These are phyloP conservation scores for Mycena sanguinolenta DNA, from an alignment of 768 basidiomycete species.

Conservation along the genomic window DNA sequence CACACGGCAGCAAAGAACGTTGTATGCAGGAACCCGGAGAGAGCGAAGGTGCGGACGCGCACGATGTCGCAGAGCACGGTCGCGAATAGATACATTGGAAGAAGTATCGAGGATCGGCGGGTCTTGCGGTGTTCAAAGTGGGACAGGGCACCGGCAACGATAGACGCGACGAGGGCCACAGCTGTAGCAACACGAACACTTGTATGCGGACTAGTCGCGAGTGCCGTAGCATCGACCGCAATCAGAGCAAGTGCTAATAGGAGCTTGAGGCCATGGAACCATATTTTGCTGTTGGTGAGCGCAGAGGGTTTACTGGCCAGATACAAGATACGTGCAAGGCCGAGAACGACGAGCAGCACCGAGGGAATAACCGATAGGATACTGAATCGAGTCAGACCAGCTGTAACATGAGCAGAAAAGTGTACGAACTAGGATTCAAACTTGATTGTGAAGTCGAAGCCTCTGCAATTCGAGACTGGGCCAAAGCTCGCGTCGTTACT, in stretches of 20 bases:
- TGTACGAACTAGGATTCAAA: conserved; percentile 20
- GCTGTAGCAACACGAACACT: conserved; percentile 18
- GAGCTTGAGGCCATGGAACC: conserved; percentile 13
- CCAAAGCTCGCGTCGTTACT: conserved; percentile 12
- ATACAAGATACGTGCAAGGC: neutral
- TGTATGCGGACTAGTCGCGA: conserved; percentile 9
- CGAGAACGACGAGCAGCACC: conserved; percentile 9
- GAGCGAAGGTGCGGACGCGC: conserved; percentile 15
- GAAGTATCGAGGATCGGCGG: conserved; percentile 8
- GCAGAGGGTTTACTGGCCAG: neutral
- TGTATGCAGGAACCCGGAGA: neutral
- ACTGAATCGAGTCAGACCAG: conserved; percentile 5
- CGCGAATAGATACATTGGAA: conserved; percentile 5
- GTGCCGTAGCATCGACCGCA: conserved; percentile 9
- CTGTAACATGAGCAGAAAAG: neutral
- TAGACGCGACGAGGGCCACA: conserved; percentile 1
- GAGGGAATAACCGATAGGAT: conserved; percentile 19
- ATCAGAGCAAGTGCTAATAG: conserved; percentile 10
- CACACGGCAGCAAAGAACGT: conserved; percentile 6
- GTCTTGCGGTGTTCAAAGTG: conserved; percentile 23
- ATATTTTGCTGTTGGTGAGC: neutral
- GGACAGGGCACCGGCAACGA: neutral
- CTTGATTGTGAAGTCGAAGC: conserved; percentile 9
- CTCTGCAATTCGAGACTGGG: conserved; percentile 17
- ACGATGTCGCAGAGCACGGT: conserved; percentile 16